Conservation (phyloP, 176 grass and related monocot species). For the barley (Hordeum vulgare) region MorexV3_pseudomolecules_assembly NC_058519.1:596172681-596173180, state of each 20-base stretch:
- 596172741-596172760: slow-evolving; percentile 15
- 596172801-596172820: background rate
- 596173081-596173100: slow-evolving; percentile 82
- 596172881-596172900: slow-evolving; percentile 58
- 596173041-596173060: slow-evolving; percentile 71
- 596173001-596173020: slow-evolving; percentile 81
- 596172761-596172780: background rate
- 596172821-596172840: background rate
- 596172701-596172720: slow-evolving; percentile 66
- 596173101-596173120: slow-evolving; percentile 64
- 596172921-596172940: slow-evolving; percentile 83
- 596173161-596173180: slow-evolving; percentile 69
- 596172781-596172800: background rate
- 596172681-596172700: slow-evolving; percentile 78
- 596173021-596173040: slow-evolving; percentile 97
- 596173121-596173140: slow-evolving; percentile 94
- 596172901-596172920: slow-evolving; percentile 74
- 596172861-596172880: slow-evolving; percentile 58
- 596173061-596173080: slow-evolving; percentile 91
- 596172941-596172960: slow-evolving; percentile 90
- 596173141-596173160: slow-evolving; percentile 77
- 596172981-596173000: slow-evolving; percentile 64
- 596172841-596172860: background rate
- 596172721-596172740: slow-evolving; percentile 74
- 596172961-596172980: slow-evolving; percentile 89